A percentile compares a stretch with the other conserved stretches of the same genome.
These are phyloP conservation scores for Coniochaeta ligniaria DNA, from an alignment of 2,329 filamentous ascomycete genomes.

Conservation along the genomic window DNA sequence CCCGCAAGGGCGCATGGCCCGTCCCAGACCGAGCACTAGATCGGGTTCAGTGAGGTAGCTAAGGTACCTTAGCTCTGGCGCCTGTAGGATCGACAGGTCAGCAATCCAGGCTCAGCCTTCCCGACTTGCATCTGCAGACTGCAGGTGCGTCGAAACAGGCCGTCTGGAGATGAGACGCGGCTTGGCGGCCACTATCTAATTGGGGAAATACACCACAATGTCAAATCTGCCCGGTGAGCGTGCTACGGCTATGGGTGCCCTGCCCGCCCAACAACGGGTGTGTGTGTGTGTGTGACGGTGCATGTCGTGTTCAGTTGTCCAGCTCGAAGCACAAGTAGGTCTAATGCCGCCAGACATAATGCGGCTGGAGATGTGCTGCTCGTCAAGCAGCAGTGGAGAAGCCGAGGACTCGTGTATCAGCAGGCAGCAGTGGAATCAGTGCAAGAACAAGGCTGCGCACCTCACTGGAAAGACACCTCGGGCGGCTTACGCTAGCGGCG, in stretches of 20 bases:
- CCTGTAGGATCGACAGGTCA: background rate
- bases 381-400: background rate
- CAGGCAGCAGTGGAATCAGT: background rate
- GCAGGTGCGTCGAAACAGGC: background rate
- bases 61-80: background rate
- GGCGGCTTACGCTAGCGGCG: background rate
- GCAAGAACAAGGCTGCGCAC: background rate
- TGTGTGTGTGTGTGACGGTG: too few relatives aligned
- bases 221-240: too few relatives aligned
- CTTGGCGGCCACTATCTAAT: background rate
- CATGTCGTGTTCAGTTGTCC: too few relatives aligned
- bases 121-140: background rate
- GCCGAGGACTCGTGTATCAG: background rate
- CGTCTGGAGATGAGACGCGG: background rate
- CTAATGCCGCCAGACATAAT: too few relatives aligned
- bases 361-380: too few relatives aligned
- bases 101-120: background rate
- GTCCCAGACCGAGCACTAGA: background rate
- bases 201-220: too few relatives aligned
- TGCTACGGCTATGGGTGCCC: too few relatives aligned
- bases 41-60: too few relatives aligned
- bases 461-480: background rate
- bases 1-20: background rate
- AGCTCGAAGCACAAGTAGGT: too few relatives aligned
- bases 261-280: too few relatives aligned